phyloP scores from a whole-genome alignment of 176 grass and related monocot genomes.

The Urochloa ruziziensis region DNA sequence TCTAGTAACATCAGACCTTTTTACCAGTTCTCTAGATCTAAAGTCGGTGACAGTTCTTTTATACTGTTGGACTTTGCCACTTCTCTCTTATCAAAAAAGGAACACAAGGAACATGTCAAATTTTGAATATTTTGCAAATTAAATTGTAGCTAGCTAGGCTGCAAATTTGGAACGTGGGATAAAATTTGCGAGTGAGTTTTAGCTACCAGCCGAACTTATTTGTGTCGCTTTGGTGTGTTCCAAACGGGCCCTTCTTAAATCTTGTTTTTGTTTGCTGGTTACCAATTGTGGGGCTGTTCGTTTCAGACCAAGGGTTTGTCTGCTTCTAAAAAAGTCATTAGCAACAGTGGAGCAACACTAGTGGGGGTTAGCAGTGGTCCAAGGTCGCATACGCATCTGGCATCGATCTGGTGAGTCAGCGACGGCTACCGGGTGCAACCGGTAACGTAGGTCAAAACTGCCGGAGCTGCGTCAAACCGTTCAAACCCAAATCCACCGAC shows the following conservation, averaged over 20 bases:
- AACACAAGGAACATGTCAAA: background rate
- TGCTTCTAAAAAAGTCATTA: background rate
- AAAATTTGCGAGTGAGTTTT: background rate
- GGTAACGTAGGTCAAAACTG: slow-evolving; percentile 35
- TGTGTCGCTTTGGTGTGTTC: background rate
- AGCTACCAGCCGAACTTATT: too few species aligned
- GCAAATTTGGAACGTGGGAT: background rate
- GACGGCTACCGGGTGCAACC: slow-evolving; percentile 42
- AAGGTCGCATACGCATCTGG: slow-evolving; percentile 7
- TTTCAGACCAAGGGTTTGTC: background rate
- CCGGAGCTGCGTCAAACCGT: slow-evolving; percentile 38
- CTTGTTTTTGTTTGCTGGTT: background rate
- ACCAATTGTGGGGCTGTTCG: background rate
- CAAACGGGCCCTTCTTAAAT: background rate
- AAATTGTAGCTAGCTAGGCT: background rate
- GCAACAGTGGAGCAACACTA: background rate
- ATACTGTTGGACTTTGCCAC: too few species aligned
- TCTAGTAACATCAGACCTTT: background rate
- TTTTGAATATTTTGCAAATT: background rate
- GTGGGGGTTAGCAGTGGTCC: background rate
- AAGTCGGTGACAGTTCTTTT: background rate
- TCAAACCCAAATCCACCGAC: slow-evolving; percentile 13
- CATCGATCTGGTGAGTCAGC: slow-evolving; percentile 56
- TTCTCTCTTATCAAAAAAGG: background rate
- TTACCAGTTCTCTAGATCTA: background rate